Conservation (phyloP, 2,329 filamentous ascomycete genomes). For the Esteya vermicola region DNA sequence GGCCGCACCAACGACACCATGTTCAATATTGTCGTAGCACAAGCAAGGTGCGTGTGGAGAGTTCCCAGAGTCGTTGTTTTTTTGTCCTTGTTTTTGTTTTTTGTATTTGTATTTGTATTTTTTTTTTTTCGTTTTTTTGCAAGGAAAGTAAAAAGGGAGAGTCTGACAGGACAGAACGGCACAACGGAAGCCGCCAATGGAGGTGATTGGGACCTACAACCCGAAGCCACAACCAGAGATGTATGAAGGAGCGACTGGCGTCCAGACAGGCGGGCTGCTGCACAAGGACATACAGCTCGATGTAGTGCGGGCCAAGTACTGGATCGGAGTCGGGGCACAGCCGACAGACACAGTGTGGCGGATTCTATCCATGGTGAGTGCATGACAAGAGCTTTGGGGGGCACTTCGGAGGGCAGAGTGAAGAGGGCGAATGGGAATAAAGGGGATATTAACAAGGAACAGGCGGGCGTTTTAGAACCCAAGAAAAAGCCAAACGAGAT, state of each 20-base stretch:
- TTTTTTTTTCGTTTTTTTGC: too few species aligned
- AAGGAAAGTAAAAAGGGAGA: too few species aligned
- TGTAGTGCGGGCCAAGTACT: slow-evolving; percentile 69
- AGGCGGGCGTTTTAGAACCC: slow-evolving; percentile 10
- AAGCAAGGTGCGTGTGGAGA: slow-evolving; percentile 70
- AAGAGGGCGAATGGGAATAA: neutral
- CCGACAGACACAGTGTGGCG: slow-evolving; percentile 84
- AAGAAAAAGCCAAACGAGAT: slow-evolving; percentile 2
- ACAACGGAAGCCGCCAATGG: slow-evolving; percentile 74
- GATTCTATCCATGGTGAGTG: slow-evolving; percentile 60
- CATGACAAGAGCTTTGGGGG: too few species aligned
- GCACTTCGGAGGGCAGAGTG: neutral
- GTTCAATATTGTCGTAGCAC: slow-evolving; percentile 94
- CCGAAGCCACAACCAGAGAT: slow-evolving; percentile 49
- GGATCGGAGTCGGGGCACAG: slow-evolving; percentile 93
- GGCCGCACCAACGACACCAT: slow-evolving; percentile 78
- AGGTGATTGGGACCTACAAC: slow-evolving; percentile 76
- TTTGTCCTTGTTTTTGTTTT: too few species aligned
- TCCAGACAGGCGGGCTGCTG: slow-evolving; percentile 44
- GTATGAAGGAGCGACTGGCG: slow-evolving; percentile 25
- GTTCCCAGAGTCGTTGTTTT: too few species aligned
- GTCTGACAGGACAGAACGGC: slow-evolving; percentile 48
- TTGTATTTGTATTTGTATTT: too few species aligned
- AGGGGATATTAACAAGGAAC: too few species aligned
- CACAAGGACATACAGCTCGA: slow-evolving; percentile 92